These are phyloP conservation scores for Huntiella abstrusa DNA, from an alignment of 2,329 filamentous ascomycete species.

Conservation along the genomic window DNA sequence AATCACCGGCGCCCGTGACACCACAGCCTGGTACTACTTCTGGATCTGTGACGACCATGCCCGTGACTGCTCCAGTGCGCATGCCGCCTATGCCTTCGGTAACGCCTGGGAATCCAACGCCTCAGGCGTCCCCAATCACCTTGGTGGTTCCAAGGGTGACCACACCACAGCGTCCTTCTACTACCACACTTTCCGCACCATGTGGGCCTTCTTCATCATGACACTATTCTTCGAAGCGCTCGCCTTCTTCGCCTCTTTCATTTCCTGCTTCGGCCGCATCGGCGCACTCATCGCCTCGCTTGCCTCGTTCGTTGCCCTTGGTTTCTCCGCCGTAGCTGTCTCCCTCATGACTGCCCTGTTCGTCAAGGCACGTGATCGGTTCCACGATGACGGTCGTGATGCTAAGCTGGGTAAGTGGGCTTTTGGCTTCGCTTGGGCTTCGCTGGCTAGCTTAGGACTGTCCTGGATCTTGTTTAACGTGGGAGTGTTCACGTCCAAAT, in stretches of 20 bases:
- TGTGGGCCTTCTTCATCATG: constrained; percentile 81
- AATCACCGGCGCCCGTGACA: constrained; percentile 47
- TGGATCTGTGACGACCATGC: constrained; percentile 52
- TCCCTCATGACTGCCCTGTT: constrained; percentile 55
- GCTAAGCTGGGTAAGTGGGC: constrained; percentile 48
- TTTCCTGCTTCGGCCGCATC: constrained; percentile 53
- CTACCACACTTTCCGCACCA: constrained; percentile 78
- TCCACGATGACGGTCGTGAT: constrained; percentile 32
- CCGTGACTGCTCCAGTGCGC: constrained; percentile 42
- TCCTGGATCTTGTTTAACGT: constrained; percentile 49
- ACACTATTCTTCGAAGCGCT: constrained; percentile 57
- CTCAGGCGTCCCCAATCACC: constrained; percentile 22
- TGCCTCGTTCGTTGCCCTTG: constrained; percentile 38
- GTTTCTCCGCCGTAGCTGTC: constrained; percentile 49
- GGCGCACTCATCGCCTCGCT: constrained; percentile 48
- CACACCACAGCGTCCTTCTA: constrained; percentile 39
- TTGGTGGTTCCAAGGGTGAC: constrained; percentile 33
- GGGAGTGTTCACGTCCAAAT: constrained; percentile 22
- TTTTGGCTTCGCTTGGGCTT: constrained; percentile 62
- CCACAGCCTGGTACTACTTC: constrained; percentile 82
- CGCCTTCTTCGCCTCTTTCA: constrained; percentile 47
- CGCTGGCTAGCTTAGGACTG: constrained; percentile 46
- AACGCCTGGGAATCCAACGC: constrained; percentile 43
- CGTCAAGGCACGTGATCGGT: constrained; percentile 49
- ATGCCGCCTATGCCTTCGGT: constrained; percentile 50